Percentiles rank a stretch among this genome's conserved stretches.
These are phyloP conservation scores for Chenopodium album DNA, from an alignment of 148 eudicot genomes.

Conservation along the genomic window DNA sequence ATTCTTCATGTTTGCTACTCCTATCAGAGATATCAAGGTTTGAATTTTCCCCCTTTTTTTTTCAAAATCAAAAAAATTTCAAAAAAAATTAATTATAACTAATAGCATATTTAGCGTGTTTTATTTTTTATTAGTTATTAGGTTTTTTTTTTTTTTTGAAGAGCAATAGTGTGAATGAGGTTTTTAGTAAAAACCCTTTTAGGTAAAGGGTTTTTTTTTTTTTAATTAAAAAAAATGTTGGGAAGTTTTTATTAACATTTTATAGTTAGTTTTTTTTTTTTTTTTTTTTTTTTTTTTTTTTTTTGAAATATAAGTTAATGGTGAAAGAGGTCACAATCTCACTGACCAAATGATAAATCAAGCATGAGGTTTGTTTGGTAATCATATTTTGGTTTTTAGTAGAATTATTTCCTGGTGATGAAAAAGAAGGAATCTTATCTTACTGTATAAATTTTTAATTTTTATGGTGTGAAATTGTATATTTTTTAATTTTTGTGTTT, in stretches of 20 bases:
- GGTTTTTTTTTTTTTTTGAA: background rate
- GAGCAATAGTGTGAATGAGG: slow-evolving; percentile 22
- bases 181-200: slow-evolving; percentile 23
- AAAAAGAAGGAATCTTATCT: background rate
- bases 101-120: slow-evolving; percentile 4
- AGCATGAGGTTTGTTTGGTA: slow-evolving; percentile 28
- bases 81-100: no score
- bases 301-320: background rate
- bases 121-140: background rate
- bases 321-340: slow-evolving; percentile 18
- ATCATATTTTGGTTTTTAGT: background rate
- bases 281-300: background rate
- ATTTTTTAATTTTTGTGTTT: background rate
- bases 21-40: slow-evolving; percentile 35
- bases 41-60: background rate
- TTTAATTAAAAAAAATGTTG: background rate
- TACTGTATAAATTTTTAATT: slow-evolving; percentile 4
- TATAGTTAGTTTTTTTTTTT: no score
- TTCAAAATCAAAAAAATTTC: no score
- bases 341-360: slow-evolving; percentile 29
- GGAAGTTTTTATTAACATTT: background rate
- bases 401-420: background rate
- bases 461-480: slow-evolving; percentile 12
- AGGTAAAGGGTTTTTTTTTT: slow-evolving; percentile 13
- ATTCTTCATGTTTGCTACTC: slow-evolving; percentile 42